Evolutionary conservation across 129 eudicot species (phyloP).

Genomic region (Escallonia herrerae): DNA sequence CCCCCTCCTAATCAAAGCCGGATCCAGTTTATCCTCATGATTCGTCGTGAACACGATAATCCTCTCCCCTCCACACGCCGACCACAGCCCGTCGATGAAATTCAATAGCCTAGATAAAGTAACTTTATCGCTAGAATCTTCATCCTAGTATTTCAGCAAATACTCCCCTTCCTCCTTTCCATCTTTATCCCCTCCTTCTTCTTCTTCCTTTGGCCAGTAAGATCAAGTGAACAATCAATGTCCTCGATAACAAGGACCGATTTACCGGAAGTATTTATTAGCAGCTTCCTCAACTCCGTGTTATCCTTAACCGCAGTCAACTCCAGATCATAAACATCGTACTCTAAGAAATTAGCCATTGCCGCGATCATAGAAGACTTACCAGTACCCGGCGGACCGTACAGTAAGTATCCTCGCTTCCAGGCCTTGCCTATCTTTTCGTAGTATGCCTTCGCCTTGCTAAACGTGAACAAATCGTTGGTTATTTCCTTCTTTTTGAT

Average conservation of each 20-base stretch:
- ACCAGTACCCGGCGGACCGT: conserved; percentile 42
- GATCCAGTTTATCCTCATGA: conserved; percentile 29
- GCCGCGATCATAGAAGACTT: conserved; percentile 39
- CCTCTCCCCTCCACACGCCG: conserved; percentile 29
- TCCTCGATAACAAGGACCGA: conserved; percentile 36
- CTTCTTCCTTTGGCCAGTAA: conserved; percentile 28
- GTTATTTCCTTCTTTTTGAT: conserved; percentile 25
- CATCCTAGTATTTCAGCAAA: background rate
- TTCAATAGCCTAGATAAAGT: conserved; percentile 28
- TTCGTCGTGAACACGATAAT: conserved; percentile 28
- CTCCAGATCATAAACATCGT: conserved; percentile 32
- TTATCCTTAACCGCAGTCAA: conserved; percentile 29
- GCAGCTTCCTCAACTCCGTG: conserved; percentile 27
- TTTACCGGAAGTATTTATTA: conserved; percentile 32
- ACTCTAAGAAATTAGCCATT: conserved; percentile 30
- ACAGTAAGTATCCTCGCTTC: conserved; percentile 38
- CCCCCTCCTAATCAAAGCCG: conserved; percentile 29
- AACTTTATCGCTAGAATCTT: conserved; percentile 9
- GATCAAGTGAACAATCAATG: conserved; percentile 32
- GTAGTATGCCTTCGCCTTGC: conserved; percentile 26
- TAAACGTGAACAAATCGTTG: conserved; percentile 25
- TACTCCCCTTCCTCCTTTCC: conserved; percentile 13
- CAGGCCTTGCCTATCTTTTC: conserved; percentile 29
- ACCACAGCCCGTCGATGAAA: conserved; percentile 35
- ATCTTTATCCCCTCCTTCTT: conserved; percentile 3